Evolutionary conservation across 495 filamentous ascomycete genomes (phyloP).

Genomic region (Parachaetomium inaequale): DNA sequence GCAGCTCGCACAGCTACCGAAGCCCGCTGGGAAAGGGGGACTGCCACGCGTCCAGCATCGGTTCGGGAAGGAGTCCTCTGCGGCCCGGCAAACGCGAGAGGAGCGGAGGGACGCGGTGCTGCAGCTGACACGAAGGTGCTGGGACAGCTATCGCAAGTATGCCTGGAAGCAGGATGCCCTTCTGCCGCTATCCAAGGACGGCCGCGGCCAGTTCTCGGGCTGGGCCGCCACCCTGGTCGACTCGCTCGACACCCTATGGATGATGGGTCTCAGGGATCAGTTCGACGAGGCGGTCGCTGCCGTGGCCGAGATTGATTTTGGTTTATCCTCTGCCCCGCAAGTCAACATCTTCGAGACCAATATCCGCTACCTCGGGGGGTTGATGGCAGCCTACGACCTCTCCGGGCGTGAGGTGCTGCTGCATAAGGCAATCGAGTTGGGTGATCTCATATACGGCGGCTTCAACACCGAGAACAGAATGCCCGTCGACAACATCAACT

Average conservation of each 20-base stretch:
- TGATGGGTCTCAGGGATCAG: constrained; percentile 79
- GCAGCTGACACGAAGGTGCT: constrained; percentile 62
- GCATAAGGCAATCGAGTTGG: constrained; percentile 76
- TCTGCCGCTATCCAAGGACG: constrained; percentile 57
- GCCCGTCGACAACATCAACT: constrained; percentile 67
- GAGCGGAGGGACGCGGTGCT: constrained; percentile 59
- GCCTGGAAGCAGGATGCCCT: constrained; percentile 81
- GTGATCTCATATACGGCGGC: constrained; percentile 70
- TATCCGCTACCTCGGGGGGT: constrained; percentile 74
- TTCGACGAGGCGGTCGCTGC: constrained; percentile 70
- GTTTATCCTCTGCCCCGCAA: constrained; percentile 48
- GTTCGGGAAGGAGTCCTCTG: constrained; percentile 53
- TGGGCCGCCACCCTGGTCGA: constrained; percentile 91
- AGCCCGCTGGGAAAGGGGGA: constrained; percentile 29
- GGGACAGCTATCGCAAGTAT: constrained; percentile 68
- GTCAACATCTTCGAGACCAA: constrained; percentile 76
- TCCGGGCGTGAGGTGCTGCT: constrained; percentile 57
- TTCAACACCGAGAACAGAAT: constrained; percentile 91
- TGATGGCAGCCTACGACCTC: constrained; percentile 72
- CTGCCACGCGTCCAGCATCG: constrained; percentile 67
- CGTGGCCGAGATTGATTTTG: constrained; percentile 75
- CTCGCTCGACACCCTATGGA: constrained; percentile 81
- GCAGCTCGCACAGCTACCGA: constrained; percentile 56
- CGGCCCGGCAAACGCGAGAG: constrained; percentile 51
- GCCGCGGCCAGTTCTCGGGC: constrained; percentile 66